Evolutionary conservation across 352 stramenopile genomes (phyloP), one percentile per base, ranked within the genome.

Genomic region (Phytophthora aleatoria): DNA sequence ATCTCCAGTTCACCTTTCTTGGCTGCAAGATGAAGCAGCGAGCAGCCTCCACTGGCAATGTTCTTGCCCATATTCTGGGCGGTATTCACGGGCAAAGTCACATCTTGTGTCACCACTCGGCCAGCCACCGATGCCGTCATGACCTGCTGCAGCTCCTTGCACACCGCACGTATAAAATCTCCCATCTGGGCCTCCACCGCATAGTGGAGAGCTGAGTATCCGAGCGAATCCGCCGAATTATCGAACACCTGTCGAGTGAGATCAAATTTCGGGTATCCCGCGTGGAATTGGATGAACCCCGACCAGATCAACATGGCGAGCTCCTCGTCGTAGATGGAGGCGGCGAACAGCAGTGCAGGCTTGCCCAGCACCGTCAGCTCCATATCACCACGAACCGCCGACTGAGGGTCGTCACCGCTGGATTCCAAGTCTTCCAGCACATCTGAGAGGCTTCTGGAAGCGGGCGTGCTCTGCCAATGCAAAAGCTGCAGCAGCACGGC

Each of bases 251-350:
- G 85, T n/a, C 73, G 79, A 20, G 73, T 66, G 30, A 91, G 59
- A 45, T 87, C 69, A 28, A 90, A 77, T 2, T 54, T 45, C 9
- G 64, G 62, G 50, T 81, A 70, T 1, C 27, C 50, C 26, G 67
- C 57, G 26, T 85, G 79, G 68, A 91, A 75, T 24, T 67, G 67
- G 24, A 83, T 39, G 24, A 90, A 73, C 1, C 83, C 84, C 28
- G 57, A 57, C 81, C 83, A 91, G 63, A 93, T 76, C 33, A 88
- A 56, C 30, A 78, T 45, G 31, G 83, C 80, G 33, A 95, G 71
- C 35, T 92, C 80, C 58, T 95, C 87, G 61, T 95, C 87, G 61
- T 95, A 95, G 52, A 95, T 89, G 42, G 87, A 92, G 6, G 87
- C 74, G 33, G 85, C 83, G 50, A 94, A 95, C 15, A 92, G 65